Percentiles rank a stretch among this genome's conserved stretches.
These are phyloP conservation scores for Penicillium herquei DNA, from an alignment of 495 filamentous ascomycete genomes.

Conservation along the genomic window DNA sequence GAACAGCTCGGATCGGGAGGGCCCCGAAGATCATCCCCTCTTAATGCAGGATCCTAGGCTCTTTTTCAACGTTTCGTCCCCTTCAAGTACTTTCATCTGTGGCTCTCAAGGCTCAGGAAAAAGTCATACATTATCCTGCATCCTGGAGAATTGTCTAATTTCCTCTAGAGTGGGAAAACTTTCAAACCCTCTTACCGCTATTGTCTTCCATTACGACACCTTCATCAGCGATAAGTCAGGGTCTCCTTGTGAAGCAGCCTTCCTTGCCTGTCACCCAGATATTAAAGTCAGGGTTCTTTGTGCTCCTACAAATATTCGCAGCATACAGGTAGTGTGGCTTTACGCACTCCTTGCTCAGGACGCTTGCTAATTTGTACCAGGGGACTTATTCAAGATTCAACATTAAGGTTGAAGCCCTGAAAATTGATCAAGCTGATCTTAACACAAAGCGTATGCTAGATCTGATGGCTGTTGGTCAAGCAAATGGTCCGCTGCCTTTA, in stretches of 20 bases:
- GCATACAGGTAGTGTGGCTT: constrained; percentile 39
- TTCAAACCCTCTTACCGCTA: constrained; percentile 55
- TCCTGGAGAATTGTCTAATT: constrained; percentile 65
- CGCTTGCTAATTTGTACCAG: constrained; percentile 3
- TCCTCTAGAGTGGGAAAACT: constrained; percentile 35
- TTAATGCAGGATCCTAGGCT: constrained; percentile 47
- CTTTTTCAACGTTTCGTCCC: constrained; percentile 64
- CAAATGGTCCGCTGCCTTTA: constrained; percentile 48
- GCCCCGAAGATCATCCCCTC: not conserved
- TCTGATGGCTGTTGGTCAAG: constrained; percentile 62
- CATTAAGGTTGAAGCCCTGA: constrained; percentile 51
- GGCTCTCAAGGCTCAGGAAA: constrained; percentile 77
- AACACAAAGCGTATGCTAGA: constrained; percentile 64
- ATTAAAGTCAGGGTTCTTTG: constrained; percentile 64
- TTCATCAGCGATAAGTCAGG: constrained; percentile 54
- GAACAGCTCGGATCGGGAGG: not conserved
- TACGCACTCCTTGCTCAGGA: constrained; percentile 4
- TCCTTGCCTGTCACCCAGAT: constrained; percentile 51
- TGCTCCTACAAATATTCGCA: constrained; percentile 56
- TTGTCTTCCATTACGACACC: constrained; percentile 69
- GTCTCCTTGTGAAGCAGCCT: constrained; percentile 67
- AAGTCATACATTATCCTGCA: constrained; percentile 67
- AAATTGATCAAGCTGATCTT: constrained; percentile 57
- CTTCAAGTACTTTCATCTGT: constrained; percentile 73
- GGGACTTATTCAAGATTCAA: constrained; percentile 30